phyloP scores from a whole-genome alignment of 2,329 filamentous ascomycete species.

The Cryphonectria radicalis region DNA sequence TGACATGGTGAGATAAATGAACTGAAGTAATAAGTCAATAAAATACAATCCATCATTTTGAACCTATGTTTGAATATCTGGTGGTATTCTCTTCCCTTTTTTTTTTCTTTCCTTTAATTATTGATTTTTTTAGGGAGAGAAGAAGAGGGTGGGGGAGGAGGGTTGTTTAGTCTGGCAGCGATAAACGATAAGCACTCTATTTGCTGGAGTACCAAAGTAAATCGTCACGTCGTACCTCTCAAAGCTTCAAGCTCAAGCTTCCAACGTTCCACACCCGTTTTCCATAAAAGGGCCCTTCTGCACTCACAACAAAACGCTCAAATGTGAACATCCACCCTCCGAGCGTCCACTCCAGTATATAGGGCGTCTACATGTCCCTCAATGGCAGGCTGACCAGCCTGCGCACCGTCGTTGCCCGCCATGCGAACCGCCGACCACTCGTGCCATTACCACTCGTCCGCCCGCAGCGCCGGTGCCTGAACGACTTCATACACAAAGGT shows the following conservation, averaged over 20 bases:
- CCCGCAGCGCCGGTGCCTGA: slow-evolving; percentile 26
- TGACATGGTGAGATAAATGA: background rate
- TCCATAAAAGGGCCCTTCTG: background rate
- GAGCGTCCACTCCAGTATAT: slow-evolving; percentile 14
- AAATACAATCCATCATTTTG: no score
- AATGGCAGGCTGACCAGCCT: slow-evolving; percentile 31
- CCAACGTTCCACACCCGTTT: no score
- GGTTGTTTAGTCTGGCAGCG: background rate
- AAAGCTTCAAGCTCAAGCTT: background rate
- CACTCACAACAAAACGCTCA: slow-evolving; percentile 7
- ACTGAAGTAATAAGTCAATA: no score
- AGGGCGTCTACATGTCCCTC: slow-evolving; percentile 29
- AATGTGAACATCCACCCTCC: slow-evolving; percentile 23
- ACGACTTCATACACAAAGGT: slow-evolving; percentile 29
- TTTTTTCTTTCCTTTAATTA: no score
- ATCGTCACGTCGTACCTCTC: background rate
- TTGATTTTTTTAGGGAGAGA: background rate
- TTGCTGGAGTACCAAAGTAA: background rate
- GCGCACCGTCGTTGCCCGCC: slow-evolving; percentile 24
- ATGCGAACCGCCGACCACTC: slow-evolving; percentile 19
- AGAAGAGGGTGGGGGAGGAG: background rate
- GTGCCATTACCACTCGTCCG: background rate
- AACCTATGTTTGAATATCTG: no score
- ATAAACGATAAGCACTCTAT: slow-evolving; percentile 12
- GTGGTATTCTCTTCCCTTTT: no score